A percentile compares a stretch with the other conserved stretches of the same genome.
These are phyloP conservation scores for Triglochin maritima DNA, from an alignment of 106 monocot species.

Conservation along the genomic window DNA sequence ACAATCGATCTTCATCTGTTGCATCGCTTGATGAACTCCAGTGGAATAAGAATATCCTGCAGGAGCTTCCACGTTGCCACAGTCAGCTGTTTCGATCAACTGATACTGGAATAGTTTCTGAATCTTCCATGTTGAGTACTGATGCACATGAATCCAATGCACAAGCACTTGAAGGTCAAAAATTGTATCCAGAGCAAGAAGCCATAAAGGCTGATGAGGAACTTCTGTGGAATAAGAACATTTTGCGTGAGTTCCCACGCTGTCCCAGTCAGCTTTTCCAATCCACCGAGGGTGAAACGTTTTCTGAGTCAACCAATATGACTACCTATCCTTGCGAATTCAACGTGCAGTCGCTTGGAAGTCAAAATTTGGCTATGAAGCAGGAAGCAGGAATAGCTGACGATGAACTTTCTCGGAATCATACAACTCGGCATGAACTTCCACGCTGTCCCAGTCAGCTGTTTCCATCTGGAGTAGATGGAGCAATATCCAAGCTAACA, in stretches of 20 bases:
- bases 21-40: neutral
- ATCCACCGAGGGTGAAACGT: too few relatives aligned
- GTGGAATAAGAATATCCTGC: neutral
- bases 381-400: neutral
- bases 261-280: too few relatives aligned
- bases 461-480: too few relatives aligned
- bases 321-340: neutral
- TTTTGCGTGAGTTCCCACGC: too few relatives aligned
- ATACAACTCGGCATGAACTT: too few relatives aligned
- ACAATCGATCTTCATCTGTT: neutral
- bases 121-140: conserved; percentile 1
- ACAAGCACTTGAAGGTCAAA: neutral
- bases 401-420: neutral
- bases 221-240: neutral
- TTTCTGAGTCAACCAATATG: neutral
- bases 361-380: neutral
- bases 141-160: neutral
- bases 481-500: too few relatives aligned
- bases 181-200: neutral
- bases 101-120: too few relatives aligned
- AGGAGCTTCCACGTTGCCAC: too few relatives aligned
- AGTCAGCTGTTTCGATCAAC: neutral
- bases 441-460: too few relatives aligned
- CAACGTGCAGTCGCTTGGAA: neutral
- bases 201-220: neutral